phyloP scores from a whole-genome alignment of 2,329 filamentous ascomycete species.

The Graphiopsis chlorocephala region DNA sequence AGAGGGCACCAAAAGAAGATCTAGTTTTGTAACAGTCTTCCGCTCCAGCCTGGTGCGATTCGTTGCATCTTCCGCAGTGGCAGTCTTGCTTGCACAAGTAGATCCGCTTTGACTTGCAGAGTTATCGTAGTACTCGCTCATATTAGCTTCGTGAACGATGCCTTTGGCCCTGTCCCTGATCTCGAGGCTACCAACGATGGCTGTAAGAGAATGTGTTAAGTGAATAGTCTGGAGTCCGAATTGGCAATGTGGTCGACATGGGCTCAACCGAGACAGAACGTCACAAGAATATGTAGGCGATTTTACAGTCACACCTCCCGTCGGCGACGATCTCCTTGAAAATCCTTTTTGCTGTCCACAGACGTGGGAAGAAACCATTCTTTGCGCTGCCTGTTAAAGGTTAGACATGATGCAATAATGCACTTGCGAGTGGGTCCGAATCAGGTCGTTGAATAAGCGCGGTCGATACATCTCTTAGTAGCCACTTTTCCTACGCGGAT shows the following conservation, averaged over 20 bases:
- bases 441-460: background rate
- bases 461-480: background rate
- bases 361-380: background rate
- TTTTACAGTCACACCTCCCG: background rate
- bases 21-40: slow-evolving; percentile 66
- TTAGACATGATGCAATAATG: background rate
- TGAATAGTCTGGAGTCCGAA: background rate
- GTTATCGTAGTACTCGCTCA: background rate
- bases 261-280: background rate
- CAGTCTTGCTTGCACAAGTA: background rate
- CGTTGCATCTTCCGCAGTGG: background rate
- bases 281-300: background rate
- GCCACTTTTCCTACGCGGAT: background rate
- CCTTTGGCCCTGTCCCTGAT: background rate
- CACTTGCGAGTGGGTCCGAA: background rate
- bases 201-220: background rate
- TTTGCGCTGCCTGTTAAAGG: background rate
- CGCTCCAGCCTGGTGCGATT: slow-evolving; percentile 41
- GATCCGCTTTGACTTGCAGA: background rate
- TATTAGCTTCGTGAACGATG: background rate
- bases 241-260: background rate
- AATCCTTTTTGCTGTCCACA: background rate
- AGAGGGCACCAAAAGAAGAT: slow-evolving; percentile 64
- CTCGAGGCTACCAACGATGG: background rate
- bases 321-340: background rate